Conservation (phyloP, 306 rosid genomes). For the Casuarina equisetifolia region DNA sequence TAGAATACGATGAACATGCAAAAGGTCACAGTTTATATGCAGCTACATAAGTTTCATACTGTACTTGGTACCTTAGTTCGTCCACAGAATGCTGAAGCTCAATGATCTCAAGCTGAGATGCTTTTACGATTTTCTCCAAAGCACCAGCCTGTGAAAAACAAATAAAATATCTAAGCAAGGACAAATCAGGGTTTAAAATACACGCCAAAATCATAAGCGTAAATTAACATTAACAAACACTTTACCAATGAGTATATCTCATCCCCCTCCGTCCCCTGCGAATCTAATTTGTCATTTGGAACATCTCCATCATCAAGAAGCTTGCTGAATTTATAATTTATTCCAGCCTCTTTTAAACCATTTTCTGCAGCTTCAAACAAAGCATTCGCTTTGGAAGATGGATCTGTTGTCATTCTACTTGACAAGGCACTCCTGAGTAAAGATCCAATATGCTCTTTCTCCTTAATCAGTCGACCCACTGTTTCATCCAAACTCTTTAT, state of each 20-base stretch:
- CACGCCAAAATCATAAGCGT: slow-evolving; percentile 3
- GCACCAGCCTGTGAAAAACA: slow-evolving; percentile 76
- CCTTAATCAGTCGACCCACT: slow-evolving; percentile 57
- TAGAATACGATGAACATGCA: background rate
- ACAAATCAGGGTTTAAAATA: slow-evolving; percentile 9
- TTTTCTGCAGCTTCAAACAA: slow-evolving; percentile 84
- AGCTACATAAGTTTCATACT: slow-evolving; percentile 14
- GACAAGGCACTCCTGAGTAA: slow-evolving; percentile 85
- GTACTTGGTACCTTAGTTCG: slow-evolving; percentile 62
- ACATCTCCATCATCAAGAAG: slow-evolving; percentile 52
- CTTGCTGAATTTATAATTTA: slow-evolving; percentile 84
- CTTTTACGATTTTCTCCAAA: slow-evolving; percentile 88
- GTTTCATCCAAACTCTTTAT: slow-evolving; percentile 72
- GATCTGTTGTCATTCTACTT: slow-evolving; percentile 55
- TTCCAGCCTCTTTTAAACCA: slow-evolving; percentile 86
- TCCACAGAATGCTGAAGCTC: slow-evolving; percentile 76
- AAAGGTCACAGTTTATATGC: slow-evolving; percentile 3
- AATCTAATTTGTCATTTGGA: slow-evolving; percentile 40
- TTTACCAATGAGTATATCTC: slow-evolving; percentile 79
- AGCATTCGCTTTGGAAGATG: slow-evolving; percentile 55
- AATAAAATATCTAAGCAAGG: slow-evolving; percentile 28
- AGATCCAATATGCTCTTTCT: slow-evolving; percentile 94
- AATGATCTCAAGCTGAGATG: slow-evolving; percentile 91
- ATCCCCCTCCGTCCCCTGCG: slow-evolving; percentile 55
- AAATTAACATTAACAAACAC: slow-evolving; percentile 26